phyloP scores from a whole-genome alignment of 345 rosid genomes.

The Rhodomyrtus tomentosa region DNA sequence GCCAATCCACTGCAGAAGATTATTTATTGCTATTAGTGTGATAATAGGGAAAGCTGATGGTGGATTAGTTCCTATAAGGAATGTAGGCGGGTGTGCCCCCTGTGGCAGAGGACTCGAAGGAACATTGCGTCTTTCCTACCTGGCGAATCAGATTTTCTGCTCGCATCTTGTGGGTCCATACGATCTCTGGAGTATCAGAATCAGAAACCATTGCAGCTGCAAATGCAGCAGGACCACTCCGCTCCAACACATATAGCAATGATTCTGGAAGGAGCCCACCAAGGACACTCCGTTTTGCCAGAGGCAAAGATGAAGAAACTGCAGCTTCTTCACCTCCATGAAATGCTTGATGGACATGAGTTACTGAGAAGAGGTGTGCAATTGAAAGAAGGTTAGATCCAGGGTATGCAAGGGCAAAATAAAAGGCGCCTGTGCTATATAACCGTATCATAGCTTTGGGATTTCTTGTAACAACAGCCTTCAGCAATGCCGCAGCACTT shows the following conservation, averaged over 20 bases:
- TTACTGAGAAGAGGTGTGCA: constrained; percentile 80
- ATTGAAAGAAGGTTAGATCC: constrained; percentile 90
- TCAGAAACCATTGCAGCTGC: constrained; percentile 99
- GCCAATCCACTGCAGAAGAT: not conserved
- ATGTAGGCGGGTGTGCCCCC: not conserved
- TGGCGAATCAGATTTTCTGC: constrained; percentile 96
- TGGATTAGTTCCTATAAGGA: not conserved
- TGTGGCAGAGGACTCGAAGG: not conserved
- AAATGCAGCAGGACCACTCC: constrained; percentile 94
- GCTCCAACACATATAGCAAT: constrained; percentile 90
- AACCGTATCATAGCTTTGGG: constrained; percentile 96
- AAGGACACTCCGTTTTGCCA: constrained; percentile 93
- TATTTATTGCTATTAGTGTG: not conserved
- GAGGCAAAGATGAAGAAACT: constrained; percentile 87
- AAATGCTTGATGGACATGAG: constrained; percentile 98
- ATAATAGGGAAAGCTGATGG: not conserved
- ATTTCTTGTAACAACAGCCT: constrained; percentile 94
- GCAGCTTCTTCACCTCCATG: constrained; percentile 99
- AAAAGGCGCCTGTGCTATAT: constrained; percentile 94
- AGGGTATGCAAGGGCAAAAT: constrained; percentile 92
- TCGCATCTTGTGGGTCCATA: constrained; percentile 99
- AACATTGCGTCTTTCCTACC: constrained; percentile 22
- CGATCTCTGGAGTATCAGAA: constrained; percentile 97
- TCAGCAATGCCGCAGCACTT: constrained; percentile 85
- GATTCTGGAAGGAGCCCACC: constrained; percentile 99